Evolutionary conservation across 1,284 basidiomycete genomes (phyloP).

Genomic region (Phenoliferia sp.): DNA sequence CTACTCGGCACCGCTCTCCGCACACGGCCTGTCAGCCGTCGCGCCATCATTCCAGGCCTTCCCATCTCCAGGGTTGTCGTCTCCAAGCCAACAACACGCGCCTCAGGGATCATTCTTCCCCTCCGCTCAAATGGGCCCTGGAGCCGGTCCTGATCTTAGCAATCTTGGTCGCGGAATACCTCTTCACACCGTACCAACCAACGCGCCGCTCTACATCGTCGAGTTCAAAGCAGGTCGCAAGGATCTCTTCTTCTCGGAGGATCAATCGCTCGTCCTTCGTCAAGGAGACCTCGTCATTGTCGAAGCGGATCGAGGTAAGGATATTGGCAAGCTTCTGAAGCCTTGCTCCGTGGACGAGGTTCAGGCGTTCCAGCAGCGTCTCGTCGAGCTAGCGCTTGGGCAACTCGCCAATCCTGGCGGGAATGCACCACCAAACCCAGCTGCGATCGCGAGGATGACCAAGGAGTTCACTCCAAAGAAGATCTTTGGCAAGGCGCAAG

Average conservation of each 20-base stretch:
- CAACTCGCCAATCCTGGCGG: slow-evolving; percentile 27
- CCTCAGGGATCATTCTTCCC: slow-evolving; percentile 20
- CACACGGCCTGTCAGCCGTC: slow-evolving; percentile 1
- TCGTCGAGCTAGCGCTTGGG: slow-evolving; percentile 43
- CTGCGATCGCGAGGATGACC: slow-evolving; percentile 40
- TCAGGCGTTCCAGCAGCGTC: slow-evolving; percentile 76
- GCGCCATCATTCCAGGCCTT: slow-evolving; percentile 8
- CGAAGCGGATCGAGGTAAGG: slow-evolving; percentile 91
- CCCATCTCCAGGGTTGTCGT: not conserved
- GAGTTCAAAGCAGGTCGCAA: slow-evolving; percentile 96
- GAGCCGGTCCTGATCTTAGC: slow-evolving; percentile 30
- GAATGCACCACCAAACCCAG: slow-evolving; percentile 14
- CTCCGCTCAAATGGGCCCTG: slow-evolving; percentile 12
- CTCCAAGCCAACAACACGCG: not conserved
- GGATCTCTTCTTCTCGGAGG: slow-evolving; percentile 84
- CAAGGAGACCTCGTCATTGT: slow-evolving; percentile 92
- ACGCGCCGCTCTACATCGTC: slow-evolving; percentile 89
- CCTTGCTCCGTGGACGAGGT: slow-evolving; percentile 84
- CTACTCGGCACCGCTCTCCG: slow-evolving; percentile 1
- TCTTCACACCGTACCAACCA: slow-evolving; percentile 69
- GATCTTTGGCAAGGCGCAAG: slow-evolving; percentile 87
- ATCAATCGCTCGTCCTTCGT: slow-evolving; percentile 53
- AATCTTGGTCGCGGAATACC: slow-evolving; percentile 81
- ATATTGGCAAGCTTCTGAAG: slow-evolving; percentile 47
- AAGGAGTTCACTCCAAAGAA: slow-evolving; percentile 95